Conservation (phyloP, 495 filamentous ascomycete species). For the Aspergillus hancockii region DNA sequence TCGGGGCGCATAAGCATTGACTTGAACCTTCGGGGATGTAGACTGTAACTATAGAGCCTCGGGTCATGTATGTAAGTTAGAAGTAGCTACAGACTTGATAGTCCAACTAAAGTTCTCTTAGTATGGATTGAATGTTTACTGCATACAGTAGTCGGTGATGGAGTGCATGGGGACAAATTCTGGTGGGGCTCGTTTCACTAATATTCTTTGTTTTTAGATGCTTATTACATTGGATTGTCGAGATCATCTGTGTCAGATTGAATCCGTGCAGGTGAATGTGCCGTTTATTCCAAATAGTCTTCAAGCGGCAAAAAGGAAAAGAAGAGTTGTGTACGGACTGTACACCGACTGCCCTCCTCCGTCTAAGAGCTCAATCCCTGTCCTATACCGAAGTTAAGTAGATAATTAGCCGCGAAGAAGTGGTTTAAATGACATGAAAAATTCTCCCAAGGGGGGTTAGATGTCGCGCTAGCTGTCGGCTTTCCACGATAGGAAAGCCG, state of each 20-base stretch:
- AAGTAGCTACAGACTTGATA: background rate
- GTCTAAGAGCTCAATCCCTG: background rate
- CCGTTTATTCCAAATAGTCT: constrained; percentile 2
- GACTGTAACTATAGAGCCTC: background rate
- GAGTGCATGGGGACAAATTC: constrained; percentile 1
- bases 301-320: background rate
- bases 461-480: constrained; percentile 7
- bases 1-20: background rate
- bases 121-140: background rate
- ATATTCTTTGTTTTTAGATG: constrained; percentile 1
- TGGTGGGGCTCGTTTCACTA: constrained; percentile 10
- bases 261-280: constrained; percentile 5
- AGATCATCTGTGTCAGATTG: constrained; percentile 12
- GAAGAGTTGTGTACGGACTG: background rate
- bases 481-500: constrained; percentile 22
- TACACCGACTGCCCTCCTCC: background rate
- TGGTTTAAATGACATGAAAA: no score
- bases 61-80: background rate
- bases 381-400: background rate
- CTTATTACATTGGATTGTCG: constrained; percentile 6
- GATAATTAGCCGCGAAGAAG: background rate
- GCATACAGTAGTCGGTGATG: constrained; percentile 4
- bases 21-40: background rate
- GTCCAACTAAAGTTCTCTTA: background rate
- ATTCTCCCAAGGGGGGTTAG: background rate